Conservation (phyloP, 257 asterid species). For the Oldenlandia corymbosa region DNA sequence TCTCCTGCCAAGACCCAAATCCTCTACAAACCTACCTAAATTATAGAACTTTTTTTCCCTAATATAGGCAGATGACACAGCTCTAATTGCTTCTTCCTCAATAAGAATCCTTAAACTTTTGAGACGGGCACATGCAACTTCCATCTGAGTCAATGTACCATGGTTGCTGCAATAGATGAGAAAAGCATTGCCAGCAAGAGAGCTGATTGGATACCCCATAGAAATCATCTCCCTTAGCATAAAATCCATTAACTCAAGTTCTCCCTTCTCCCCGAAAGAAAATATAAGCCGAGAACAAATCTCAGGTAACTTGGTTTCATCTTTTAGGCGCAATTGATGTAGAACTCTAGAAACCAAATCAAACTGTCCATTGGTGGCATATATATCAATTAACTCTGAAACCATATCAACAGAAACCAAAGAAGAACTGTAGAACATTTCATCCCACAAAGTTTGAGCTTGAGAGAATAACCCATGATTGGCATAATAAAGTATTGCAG, state of each 20-base stretch:
- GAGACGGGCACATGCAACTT: constrained; percentile 65
- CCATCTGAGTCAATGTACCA: constrained; percentile 62
- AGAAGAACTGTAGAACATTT: constrained; percentile 49
- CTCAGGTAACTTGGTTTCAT: constrained; percentile 29
- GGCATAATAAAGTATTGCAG: constrained; percentile 44
- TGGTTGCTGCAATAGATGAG: constrained; percentile 50
- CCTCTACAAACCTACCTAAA: constrained; percentile 64
- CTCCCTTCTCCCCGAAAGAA: constrained; percentile 63
- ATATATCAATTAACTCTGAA: constrained; percentile 43
- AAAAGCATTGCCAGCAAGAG: constrained; percentile 70
- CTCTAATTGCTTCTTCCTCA: constrained; percentile 81
- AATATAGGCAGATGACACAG: constrained; percentile 64
- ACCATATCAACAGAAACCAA: constrained; percentile 43
- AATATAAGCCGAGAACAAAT: constrained; percentile 41
- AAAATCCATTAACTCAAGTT: constrained; percentile 65
- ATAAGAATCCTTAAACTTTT: constrained; percentile 79
- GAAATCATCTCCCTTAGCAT: constrained; percentile 63
- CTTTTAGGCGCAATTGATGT: constrained; percentile 40
- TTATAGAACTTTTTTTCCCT: constrained; percentile 54
- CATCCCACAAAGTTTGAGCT: constrained; percentile 57
- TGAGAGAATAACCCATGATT: constrained; percentile 34
- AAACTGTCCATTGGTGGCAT: constrained; percentile 37
- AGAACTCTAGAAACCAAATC: constrained; percentile 44
- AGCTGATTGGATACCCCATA: constrained; percentile 62
- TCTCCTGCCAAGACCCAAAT: constrained; percentile 82